Conservation (phyloP, 768 basidiomycete genomes). For the Phanerochaete sordida region DNA sequence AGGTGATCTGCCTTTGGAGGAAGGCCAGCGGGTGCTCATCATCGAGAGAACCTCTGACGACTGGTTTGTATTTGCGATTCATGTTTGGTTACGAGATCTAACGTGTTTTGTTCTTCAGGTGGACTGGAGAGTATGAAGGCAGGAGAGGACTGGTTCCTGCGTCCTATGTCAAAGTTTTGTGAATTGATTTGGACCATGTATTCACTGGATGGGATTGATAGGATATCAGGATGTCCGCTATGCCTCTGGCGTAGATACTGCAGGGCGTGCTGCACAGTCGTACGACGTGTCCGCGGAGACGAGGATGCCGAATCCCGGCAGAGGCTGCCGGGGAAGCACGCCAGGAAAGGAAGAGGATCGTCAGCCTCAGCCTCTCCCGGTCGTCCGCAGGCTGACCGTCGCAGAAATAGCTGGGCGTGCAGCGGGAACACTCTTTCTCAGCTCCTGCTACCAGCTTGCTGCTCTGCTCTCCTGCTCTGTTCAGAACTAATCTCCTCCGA, state of each 20-base stretch:
- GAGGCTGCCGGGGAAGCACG: neutral
- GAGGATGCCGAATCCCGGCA: neutral
- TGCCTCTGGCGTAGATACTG: too few relatives aligned
- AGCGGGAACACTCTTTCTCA: neutral
- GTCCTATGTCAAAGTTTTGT: conserved; percentile 26
- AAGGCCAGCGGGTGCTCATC: conserved; percentile 57
- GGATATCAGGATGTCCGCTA: neutral
- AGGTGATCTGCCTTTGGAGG: conserved; percentile 59
- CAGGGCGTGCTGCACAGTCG: too few relatives aligned
- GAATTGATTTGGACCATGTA: neutral
- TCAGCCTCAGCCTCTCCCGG: neutral
- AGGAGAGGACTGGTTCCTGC: conserved; percentile 26
- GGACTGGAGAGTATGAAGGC: conserved; percentile 26
- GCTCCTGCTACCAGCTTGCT: neutral
- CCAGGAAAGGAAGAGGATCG: neutral
- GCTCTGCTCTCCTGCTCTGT: neutral
- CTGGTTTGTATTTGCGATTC: conserved; percentile 46
- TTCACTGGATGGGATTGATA: neutral
- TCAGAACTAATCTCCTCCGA: neutral
- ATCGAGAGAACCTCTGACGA: conserved; percentile 68
- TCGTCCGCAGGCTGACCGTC: neutral
- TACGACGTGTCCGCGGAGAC: neutral
- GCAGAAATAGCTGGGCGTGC: neutral
- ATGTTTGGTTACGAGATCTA: neutral
- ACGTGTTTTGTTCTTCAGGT: conserved; percentile 17